Conservation (phyloP, 2,329 filamentous ascomycete genomes). For the Clarireedia homoeocarpa region DNA sequence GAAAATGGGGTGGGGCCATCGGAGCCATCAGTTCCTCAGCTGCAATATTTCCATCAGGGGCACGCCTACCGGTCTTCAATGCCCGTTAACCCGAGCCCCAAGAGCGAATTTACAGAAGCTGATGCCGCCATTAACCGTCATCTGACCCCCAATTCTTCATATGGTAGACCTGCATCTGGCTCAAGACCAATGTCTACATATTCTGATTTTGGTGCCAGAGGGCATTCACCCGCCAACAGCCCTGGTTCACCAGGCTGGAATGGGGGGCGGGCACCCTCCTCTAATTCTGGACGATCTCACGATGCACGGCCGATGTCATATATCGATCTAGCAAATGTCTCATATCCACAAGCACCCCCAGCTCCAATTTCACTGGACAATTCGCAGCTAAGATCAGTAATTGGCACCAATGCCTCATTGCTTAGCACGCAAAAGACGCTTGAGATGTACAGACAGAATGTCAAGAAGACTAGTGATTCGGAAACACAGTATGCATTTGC, state of each 20-base stretch:
- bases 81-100: slow-evolving; percentile 13
- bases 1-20: slow-evolving; percentile 19
- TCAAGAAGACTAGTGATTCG: slow-evolving; percentile 91
- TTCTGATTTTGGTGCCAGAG: slow-evolving; percentile 60
- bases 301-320: slow-evolving; percentile 28
- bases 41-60: slow-evolving; percentile 53
- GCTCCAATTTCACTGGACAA: slow-evolving; percentile 57
- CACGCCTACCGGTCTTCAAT: slow-evolving; percentile 27
- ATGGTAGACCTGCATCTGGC: slow-evolving; percentile 37
- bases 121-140: slow-evolving; percentile 49
- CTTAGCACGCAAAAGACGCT: slow-evolving; percentile 88
- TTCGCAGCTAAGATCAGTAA: slow-evolving; percentile 64
- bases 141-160: slow-evolving; percentile 49
- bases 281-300: slow-evolving; percentile 24
- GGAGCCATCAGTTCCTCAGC: slow-evolving; percentile 39
- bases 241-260: slow-evolving; percentile 25
- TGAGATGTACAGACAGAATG: slow-evolving; percentile 94
- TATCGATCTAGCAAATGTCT: slow-evolving; percentile 47
- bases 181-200: slow-evolving; percentile 69
- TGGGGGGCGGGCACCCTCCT: slow-evolving; percentile 23
- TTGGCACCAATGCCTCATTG: slow-evolving; percentile 86
- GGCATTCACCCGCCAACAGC: slow-evolving; percentile 45
- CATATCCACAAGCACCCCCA: slow-evolving; percentile 31
- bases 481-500: slow-evolving; percentile 95
- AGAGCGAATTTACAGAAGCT: slow-evolving; percentile 34